These are phyloP conservation scores for Russula olivacea DNA, from an alignment of 768 basidiomycete species.

Conservation along the genomic window DNA sequence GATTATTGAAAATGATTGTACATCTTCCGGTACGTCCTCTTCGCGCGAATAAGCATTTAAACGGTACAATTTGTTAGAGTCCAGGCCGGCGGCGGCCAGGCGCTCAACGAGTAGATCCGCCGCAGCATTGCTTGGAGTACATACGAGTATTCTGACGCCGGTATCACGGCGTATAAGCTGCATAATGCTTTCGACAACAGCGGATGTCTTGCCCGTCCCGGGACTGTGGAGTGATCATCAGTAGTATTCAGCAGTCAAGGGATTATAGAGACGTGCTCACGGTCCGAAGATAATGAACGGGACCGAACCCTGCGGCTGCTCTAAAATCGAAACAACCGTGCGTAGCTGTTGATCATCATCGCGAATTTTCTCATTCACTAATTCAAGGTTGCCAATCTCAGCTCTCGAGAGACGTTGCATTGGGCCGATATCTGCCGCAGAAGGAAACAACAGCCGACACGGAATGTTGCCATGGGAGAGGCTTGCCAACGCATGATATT, in stretches of 20 bases:
- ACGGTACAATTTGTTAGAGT: slow-evolving; percentile 41
- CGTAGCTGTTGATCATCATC: slow-evolving; percentile 44
- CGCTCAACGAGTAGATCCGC: slow-evolving; percentile 34
- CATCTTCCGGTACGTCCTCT: slow-evolving; percentile 33
- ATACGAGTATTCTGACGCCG: slow-evolving; percentile 30
- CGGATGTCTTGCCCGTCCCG: slow-evolving; percentile 39
- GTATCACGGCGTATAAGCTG: slow-evolving; percentile 30
- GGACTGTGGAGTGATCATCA: slow-evolving; percentile 29
- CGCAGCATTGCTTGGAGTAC: slow-evolving; percentile 36
- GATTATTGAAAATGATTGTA: slow-evolving; percentile 35
- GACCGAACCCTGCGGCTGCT: slow-evolving; percentile 39
- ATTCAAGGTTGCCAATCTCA: slow-evolving; percentile 23
- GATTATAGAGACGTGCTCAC: slow-evolving; percentile 33
- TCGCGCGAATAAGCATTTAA: slow-evolving; percentile 47
- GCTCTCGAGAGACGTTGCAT: slow-evolving; percentile 17
- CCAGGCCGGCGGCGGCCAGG: slow-evolving; percentile 23
- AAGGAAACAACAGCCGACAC: slow-evolving; percentile 49
- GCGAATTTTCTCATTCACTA: slow-evolving; percentile 41
- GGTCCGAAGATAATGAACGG: slow-evolving; percentile 62
- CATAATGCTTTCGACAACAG: slow-evolving; percentile 35
- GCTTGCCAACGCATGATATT: slow-evolving; percentile 52
- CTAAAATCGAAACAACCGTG: slow-evolving; percentile 44
- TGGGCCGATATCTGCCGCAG: slow-evolving; percentile 29
- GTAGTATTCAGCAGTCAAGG: neutral
- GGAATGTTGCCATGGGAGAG: slow-evolving; percentile 33